These are phyloP conservation scores for Pseudohalonectria lignicola DNA, from an alignment of 2,329 filamentous ascomycete species.

Conservation along the genomic window DNA sequence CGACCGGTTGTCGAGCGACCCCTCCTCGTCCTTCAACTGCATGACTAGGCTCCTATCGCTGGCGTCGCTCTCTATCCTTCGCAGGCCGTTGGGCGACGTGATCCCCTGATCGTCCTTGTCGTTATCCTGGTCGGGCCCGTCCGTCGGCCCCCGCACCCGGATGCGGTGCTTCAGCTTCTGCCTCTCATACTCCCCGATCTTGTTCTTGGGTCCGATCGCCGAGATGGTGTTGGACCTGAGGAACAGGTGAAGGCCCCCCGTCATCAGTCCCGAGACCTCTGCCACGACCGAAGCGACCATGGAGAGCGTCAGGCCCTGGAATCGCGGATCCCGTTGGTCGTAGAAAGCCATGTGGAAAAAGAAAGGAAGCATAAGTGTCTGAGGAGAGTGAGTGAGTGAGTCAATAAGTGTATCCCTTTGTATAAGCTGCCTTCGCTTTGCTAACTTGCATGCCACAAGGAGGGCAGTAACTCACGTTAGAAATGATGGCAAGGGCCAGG, in stretches of 20 bases:
- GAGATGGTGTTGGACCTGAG: constrained; percentile 51
- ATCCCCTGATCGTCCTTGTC: constrained; percentile 21
- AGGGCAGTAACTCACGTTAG: constrained; percentile 42
- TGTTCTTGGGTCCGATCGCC: constrained; percentile 38
- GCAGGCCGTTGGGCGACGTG: constrained; percentile 18
- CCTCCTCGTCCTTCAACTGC: constrained; percentile 21
- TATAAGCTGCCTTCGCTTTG: background rate
- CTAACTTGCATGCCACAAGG: too few species aligned
- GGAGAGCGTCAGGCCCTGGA: constrained; percentile 35
- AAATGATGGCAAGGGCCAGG: constrained; percentile 42
- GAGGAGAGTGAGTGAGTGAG: too few species aligned
- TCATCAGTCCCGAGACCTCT: constrained; percentile 55
- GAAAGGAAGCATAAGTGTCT: constrained; percentile 52
- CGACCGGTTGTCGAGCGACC: constrained; percentile 12
- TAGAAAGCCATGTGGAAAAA: constrained; percentile 45
- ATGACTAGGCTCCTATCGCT: constrained; percentile 15
- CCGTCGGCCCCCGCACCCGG: constrained; percentile 26
- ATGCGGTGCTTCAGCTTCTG: constrained; percentile 32
- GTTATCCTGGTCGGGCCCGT: constrained; percentile 10
- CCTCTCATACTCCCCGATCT: constrained; percentile 32
- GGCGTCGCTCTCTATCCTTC: constrained; percentile 21
- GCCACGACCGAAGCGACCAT: constrained; percentile 56
- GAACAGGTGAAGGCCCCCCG: constrained; percentile 55
- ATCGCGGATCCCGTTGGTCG: constrained; percentile 20
- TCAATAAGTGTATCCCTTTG: background rate